A percentile compares a stretch with the other conserved stretches of the same genome.
Conservation (phyloP, 495 filamentous ascomycete genomes). For the Neurospora terricola region DNA sequence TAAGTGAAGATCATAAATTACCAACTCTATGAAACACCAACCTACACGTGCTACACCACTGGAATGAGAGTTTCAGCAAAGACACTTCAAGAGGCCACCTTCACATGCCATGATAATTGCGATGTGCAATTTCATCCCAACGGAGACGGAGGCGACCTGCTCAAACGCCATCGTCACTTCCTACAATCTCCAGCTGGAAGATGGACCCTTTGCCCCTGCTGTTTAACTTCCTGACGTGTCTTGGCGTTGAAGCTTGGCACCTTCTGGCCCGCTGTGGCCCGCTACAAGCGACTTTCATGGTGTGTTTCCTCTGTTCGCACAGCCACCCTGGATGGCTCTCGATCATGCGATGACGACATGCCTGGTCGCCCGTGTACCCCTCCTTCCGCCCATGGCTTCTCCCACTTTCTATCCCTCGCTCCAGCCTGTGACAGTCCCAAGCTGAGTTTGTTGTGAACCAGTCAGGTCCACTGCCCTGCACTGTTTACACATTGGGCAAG, state of each 20-base stretch:
- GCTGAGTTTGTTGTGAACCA: neutral
- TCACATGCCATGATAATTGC: neutral
- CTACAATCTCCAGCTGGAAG: neutral
- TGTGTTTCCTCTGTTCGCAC: slow-evolving; percentile 1
- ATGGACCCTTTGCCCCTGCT: neutral
- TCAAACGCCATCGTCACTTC: neutral
- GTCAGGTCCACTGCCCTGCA: neutral
- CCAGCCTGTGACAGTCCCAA: neutral
- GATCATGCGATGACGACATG: slow-evolving; percentile 23
- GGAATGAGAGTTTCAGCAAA: neutral
- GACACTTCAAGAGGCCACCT: neutral
- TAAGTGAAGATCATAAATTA: neutral
- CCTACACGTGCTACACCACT: neutral
- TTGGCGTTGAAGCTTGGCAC: neutral
- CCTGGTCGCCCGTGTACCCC: slow-evolving; percentile 2
- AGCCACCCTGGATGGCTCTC: slow-evolving; percentile 10
- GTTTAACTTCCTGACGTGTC: neutral
- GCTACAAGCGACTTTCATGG: neutral
- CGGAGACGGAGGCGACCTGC: neutral
- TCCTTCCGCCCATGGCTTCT: neutral
- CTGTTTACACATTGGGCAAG: neutral
- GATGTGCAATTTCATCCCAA: neutral
- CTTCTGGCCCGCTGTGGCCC: neutral
- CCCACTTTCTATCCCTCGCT: slow-evolving; percentile 1
- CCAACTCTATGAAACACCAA: neutral